These are phyloP conservation scores for Leccinum disarticulatum DNA, from an alignment of 768 basidiomycete species.

Conservation along the genomic window DNA sequence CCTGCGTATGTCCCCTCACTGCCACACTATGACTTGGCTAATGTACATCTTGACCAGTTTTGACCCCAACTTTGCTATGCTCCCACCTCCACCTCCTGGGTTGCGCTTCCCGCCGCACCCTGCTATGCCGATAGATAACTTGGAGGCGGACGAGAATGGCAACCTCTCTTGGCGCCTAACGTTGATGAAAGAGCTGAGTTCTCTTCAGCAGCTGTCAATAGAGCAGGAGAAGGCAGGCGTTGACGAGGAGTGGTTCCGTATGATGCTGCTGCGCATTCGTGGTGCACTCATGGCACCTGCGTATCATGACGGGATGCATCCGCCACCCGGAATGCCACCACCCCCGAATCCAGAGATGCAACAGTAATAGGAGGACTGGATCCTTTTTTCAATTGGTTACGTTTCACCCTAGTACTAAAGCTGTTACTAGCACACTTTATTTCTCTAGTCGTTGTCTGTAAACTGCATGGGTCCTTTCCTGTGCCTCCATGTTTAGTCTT, in stretches of 20 bases:
- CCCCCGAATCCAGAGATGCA: slow-evolving; percentile 36
- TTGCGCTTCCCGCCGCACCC: slow-evolving; percentile 61
- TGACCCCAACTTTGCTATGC: slow-evolving; percentile 71
- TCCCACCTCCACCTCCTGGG: slow-evolving; percentile 47
- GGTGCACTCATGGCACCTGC: slow-evolving; percentile 61
- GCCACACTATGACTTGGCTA: not conserved
- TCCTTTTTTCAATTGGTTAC: not conserved
- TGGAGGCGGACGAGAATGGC: slow-evolving; percentile 76
- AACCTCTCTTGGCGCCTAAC: slow-evolving; percentile 78
- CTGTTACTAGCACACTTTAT: slow-evolving; percentile 1
- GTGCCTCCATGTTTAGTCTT: not conserved
- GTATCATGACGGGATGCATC: slow-evolving; percentile 38
- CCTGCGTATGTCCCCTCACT: slow-evolving; percentile 42
- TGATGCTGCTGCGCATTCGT: slow-evolving; percentile 82
- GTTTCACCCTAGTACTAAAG: slow-evolving; percentile 6
- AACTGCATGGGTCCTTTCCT: not conserved
- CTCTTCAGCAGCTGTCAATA: slow-evolving; percentile 70
- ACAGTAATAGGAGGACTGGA: slow-evolving; percentile 14
- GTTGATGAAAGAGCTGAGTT: slow-evolving; percentile 78
- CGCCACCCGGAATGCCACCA: slow-evolving; percentile 37
- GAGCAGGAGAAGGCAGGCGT: slow-evolving; percentile 83
- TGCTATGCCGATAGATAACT: slow-evolving; percentile 65
- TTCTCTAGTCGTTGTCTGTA: slow-evolving; percentile 7
- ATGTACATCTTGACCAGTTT: slow-evolving; percentile 46
- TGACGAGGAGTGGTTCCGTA: slow-evolving; percentile 82